Evolutionary conservation across 805 yeast species (phyloP).

Genomic region (Metschnikowia shivogae): DNA sequence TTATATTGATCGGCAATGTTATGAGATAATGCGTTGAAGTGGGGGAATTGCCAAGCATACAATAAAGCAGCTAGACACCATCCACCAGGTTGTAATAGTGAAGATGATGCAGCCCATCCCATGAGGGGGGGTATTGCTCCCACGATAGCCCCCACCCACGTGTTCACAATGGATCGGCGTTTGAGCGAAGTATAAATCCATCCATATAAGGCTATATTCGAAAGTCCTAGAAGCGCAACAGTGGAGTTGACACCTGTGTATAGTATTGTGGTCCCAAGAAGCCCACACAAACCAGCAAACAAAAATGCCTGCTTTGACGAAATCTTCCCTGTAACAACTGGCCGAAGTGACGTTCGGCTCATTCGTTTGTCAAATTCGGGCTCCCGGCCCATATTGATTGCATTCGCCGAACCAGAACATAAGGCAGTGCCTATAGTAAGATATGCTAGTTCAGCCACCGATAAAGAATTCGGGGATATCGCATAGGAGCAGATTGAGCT

Average conservation of each 20-base stretch:
- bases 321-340: slow-evolving; percentile 80
- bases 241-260: slow-evolving; percentile 80
- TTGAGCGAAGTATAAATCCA: slow-evolving; percentile 92
- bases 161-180: slow-evolving; percentile 77
- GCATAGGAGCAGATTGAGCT: slow-evolving; percentile 95
- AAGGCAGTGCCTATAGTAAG: slow-evolving; percentile 82
- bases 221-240: slow-evolving; percentile 75
- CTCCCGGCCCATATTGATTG: slow-evolving; percentile 95
- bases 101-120: slow-evolving; percentile 95
- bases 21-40: slow-evolving; percentile 88
- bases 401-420: slow-evolving; percentile 92
- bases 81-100: slow-evolving; percentile 81
- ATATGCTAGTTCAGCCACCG: slow-evolving; percentile 63
- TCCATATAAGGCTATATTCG: slow-evolving; percentile 78
- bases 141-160: slow-evolving; percentile 99
- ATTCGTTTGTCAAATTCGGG: slow-evolving; percentile 83
- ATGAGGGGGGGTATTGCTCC: slow-evolving; percentile 98
- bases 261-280: slow-evolving; percentile 63
- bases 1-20: slow-evolving; percentile 84
- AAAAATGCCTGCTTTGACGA: slow-evolving; percentile 71
- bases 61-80: slow-evolving; percentile 89
- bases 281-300: slow-evolving; percentile 75
- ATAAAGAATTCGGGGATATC: slow-evolving; percentile 76
- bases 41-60: slow-evolving; percentile 99
- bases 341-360: slow-evolving; percentile 85